phyloP scores from a whole-genome alignment of 345 rosid species.

The Nephelium lappaceum region DNA sequence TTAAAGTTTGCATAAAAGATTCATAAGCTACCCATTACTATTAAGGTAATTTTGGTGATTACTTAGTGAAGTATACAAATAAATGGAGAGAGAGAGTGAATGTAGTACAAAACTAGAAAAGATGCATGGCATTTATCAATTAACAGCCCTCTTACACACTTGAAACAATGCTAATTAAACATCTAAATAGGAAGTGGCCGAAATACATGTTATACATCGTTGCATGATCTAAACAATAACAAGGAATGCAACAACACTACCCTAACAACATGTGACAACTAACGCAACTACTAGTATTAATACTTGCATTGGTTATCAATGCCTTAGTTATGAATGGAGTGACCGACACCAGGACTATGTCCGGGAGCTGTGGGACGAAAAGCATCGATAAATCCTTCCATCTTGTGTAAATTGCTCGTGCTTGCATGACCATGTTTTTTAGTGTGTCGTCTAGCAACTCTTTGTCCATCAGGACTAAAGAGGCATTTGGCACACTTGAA shows the following conservation, averaged over 20 bases:
- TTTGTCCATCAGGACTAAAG: conserved; percentile 14
- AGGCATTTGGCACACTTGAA: conserved; percentile 17
- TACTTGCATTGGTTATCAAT: background rate
- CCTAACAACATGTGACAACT: background rate
- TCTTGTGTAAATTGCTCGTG: conserved; percentile 6
- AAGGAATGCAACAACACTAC: background rate
- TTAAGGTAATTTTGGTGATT: too few relatives aligned
- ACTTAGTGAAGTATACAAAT: background rate
- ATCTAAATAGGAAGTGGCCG: background rate
- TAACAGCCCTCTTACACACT: background rate
- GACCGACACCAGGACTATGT: conserved; percentile 70
- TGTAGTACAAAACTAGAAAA: background rate
- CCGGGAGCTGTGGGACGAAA: conserved; percentile 60
- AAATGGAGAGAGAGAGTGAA: too few relatives aligned
- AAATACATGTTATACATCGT: background rate
- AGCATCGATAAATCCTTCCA: conserved; percentile 32
- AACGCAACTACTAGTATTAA: background rate
- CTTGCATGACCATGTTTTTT: background rate
- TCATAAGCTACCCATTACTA: background rate
- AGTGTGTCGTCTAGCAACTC: background rate
- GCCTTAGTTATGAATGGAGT: conserved; percentile 35
- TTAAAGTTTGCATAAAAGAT: background rate
- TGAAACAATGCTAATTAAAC: background rate
- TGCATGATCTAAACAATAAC: background rate
- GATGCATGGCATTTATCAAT: background rate